Percentiles rank a stretch among this genome's conserved stretches.
Conservation (phyloP, 2,329 filamentous ascomycete species). For the Aspergillus fischeri region DNA sequence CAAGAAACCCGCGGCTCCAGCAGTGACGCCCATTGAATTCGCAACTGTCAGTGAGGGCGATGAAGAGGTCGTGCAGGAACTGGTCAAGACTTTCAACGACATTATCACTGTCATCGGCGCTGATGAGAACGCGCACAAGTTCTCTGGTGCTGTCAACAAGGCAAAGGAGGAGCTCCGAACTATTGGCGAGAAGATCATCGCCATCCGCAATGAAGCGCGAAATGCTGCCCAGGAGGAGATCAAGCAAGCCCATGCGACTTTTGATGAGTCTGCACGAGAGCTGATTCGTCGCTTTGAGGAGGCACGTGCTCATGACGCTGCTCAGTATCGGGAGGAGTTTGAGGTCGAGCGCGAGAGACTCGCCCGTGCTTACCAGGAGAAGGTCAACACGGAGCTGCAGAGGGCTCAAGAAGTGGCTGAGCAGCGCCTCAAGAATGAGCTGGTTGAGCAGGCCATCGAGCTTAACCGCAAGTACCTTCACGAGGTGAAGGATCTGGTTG, state of each 20-base stretch:
- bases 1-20: conserved; percentile 38
- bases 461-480: conserved; percentile 80
- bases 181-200: conserved; percentile 73
- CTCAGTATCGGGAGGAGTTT: conserved; percentile 81
- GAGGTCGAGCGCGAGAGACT: conserved; percentile 80
- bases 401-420: conserved; percentile 76
- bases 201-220: conserved; percentile 65
- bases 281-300: conserved; percentile 84
- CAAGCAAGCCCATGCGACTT: conserved; percentile 65
- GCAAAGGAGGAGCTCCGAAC: conserved; percentile 78
- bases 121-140: conserved; percentile 73
- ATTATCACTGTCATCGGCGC: conserved; percentile 91
- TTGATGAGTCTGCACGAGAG: conserved; percentile 81
- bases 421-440: conserved; percentile 75
- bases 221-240: conserved; percentile 72
- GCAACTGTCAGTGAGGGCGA: conserved; percentile 69
- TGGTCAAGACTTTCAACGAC: conserved; percentile 93
- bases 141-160: conserved; percentile 72
- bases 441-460: conserved; percentile 84
- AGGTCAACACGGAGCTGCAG: conserved; percentile 73
- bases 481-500: conserved; percentile 75
- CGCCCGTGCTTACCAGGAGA: conserved; percentile 71
- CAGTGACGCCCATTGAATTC: conserved; percentile 69
- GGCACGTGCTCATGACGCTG: conserved; percentile 75
- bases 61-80: conserved; percentile 85